Conservation (phyloP, 129 eudicot genomes). For the sunflower (Helianthus annuus) region HanXRQr2.0-SUNRISE NC_035442.2:165182325-165182824, state of each 20-base stretch:
- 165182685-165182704: constrained; percentile 69
- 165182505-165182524: constrained; percentile 26
- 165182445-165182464: constrained; percentile 71
- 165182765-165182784: constrained; percentile 67
- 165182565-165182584: constrained; percentile 21
- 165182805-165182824: constrained; percentile 42
- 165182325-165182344: constrained; percentile 48
- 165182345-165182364: constrained; percentile 62
- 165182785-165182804: constrained; percentile 57
- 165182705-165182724: constrained; percentile 69
- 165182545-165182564: constrained; percentile 24
- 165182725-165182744: constrained; percentile 74
- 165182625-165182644: not conserved
- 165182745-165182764: constrained; percentile 77
- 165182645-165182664: constrained; percentile 16
- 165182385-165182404: constrained; percentile 87
- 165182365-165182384: constrained; percentile 82
- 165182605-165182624: constrained; percentile 18
- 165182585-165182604: constrained; percentile 19
- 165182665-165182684: constrained; percentile 37
- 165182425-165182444: constrained; percentile 73
- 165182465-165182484: constrained; percentile 80
- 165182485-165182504: constrained; percentile 61
- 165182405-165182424: constrained; percentile 61
- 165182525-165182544: constrained; percentile 33